These are phyloP conservation scores for Gyromitra esculenta DNA, from an alignment of 2,329 filamentous ascomycete species.

Conservation along the genomic window DNA sequence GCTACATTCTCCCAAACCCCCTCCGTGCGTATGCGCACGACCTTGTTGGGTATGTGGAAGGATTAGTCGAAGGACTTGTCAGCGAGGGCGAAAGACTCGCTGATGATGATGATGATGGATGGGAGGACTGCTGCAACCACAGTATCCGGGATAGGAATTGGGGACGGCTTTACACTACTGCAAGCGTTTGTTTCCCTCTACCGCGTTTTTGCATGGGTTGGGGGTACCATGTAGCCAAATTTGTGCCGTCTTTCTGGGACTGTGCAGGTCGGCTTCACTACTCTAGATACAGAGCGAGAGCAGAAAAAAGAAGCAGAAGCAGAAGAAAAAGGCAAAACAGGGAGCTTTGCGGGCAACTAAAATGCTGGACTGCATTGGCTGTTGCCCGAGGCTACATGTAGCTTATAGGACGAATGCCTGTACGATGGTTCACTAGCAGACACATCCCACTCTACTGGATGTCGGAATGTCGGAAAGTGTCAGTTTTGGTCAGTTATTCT, in stretches of 20 bases:
- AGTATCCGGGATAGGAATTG: conserved; percentile 44
- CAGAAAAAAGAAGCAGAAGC: conserved; percentile 40
- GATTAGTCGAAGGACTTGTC: no score
- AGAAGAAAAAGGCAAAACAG: conserved; percentile 23
- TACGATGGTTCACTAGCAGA: conserved; percentile 27
- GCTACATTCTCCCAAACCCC: no score
- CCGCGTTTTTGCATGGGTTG: conserved; percentile 43
- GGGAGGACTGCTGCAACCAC: no score
- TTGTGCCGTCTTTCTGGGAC: conserved; percentile 48
- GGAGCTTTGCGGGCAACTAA: conserved; percentile 29
- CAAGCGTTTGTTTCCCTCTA: conserved; percentile 44
- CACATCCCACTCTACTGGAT: conserved; percentile 34
- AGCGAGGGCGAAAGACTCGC: no score
- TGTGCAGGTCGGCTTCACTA: conserved; percentile 41
- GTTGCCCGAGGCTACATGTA: conserved; percentile 43
- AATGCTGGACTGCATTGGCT: conserved; percentile 44
- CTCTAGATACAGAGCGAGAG: conserved; percentile 38
- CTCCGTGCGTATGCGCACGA: no score
- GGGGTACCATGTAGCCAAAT: conserved; percentile 41
- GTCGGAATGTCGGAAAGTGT: conserved; percentile 24
- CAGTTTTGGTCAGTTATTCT: conserved; percentile 38
- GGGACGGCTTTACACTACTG: conserved; percentile 45
- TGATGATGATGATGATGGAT: no score
- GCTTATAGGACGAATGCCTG: conserved; percentile 27
- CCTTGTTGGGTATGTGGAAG: no score